Evolutionary conservation across 2,329 filamentous ascomycete species (phyloP).

Genomic region (Verticillium albo-atrum): DNA sequence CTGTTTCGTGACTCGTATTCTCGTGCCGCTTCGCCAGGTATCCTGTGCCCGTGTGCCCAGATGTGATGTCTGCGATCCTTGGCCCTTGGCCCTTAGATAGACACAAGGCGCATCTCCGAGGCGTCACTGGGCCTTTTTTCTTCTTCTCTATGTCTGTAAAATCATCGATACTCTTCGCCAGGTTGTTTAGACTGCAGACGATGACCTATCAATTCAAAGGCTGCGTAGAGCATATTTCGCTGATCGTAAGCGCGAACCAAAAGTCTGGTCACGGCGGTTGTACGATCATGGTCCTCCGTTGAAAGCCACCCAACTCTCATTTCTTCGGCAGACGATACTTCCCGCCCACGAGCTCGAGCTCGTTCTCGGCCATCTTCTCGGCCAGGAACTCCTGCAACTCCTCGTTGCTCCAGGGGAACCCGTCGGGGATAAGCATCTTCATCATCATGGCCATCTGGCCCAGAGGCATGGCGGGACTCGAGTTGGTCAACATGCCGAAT

Average conservation of each 20-base stretch:
- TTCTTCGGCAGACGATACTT: constrained; percentile 65
- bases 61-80: too few relatives aligned
- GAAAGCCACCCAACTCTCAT: constrained; percentile 23
- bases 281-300: background rate
- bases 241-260: background rate
- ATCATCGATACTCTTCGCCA: too few relatives aligned
- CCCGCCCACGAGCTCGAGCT: constrained; percentile 64
- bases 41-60: too few relatives aligned
- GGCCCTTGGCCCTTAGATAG: too few relatives aligned
- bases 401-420: constrained; percentile 85
- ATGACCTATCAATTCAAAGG: too few relatives aligned
- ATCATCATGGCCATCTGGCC: constrained; percentile 89
- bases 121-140: too few relatives aligned
- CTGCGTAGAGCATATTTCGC: background rate
- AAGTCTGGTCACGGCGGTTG: background rate
- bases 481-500: constrained; percentile 90
- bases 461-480: constrained; percentile 73
- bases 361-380: constrained; percentile 69
- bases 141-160: too few relatives aligned
- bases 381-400: constrained; percentile 77
- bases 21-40: background rate
- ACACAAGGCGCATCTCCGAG: too few relatives aligned
- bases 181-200: too few relatives aligned
- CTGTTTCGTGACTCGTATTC: background rate
- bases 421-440: constrained; percentile 83